Evolutionary conservation across 257 asterid genomes (phyloP).

Genomic region (Leptodermis oblonga): DNA sequence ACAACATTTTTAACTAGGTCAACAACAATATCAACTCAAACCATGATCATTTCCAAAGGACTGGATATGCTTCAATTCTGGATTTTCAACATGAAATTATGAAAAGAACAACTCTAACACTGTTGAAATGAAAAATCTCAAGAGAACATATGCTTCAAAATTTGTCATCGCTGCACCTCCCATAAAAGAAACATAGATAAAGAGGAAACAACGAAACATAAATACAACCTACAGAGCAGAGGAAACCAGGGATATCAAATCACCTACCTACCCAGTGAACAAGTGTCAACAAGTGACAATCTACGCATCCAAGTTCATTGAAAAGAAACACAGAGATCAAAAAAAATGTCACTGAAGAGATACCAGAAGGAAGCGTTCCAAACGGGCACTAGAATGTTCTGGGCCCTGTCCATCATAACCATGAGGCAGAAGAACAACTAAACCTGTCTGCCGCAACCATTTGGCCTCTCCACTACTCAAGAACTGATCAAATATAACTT

Average conservation of each 20-base stretch:
- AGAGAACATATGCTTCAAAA: neutral
- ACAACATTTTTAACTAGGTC: too few relatives aligned
- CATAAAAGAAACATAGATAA: neutral
- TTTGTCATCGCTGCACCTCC: too few relatives aligned
- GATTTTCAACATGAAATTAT: neutral
- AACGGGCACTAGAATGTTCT: conserved; percentile 96
- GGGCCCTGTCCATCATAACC: conserved; percentile 98
- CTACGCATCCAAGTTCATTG: neutral
- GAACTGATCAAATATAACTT: conserved; percentile 90
- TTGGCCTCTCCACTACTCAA: conserved; percentile 89
- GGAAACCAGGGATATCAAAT: neutral
- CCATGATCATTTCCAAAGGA: too few relatives aligned
- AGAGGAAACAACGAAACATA: neutral
- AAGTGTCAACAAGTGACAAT: neutral
- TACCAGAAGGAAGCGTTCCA: conserved; percentile 93
- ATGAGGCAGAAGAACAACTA: conserved; percentile 84
- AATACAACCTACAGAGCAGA: neutral
- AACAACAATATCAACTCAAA: too few relatives aligned
- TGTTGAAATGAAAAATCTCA: too few relatives aligned
- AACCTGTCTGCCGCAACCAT: conserved; percentile 91
- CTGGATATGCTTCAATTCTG: neutral
- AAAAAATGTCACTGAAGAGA: neutral
- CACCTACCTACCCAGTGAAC: neutral
- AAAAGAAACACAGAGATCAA: neutral
- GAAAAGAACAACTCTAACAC: too few relatives aligned